Percentiles rank a stretch among this genome's conserved stretches.
phyloP scores from a whole-genome alignment of 2,329 filamentous ascomycete genomes.

The Aspergillus melleus region DNA sequence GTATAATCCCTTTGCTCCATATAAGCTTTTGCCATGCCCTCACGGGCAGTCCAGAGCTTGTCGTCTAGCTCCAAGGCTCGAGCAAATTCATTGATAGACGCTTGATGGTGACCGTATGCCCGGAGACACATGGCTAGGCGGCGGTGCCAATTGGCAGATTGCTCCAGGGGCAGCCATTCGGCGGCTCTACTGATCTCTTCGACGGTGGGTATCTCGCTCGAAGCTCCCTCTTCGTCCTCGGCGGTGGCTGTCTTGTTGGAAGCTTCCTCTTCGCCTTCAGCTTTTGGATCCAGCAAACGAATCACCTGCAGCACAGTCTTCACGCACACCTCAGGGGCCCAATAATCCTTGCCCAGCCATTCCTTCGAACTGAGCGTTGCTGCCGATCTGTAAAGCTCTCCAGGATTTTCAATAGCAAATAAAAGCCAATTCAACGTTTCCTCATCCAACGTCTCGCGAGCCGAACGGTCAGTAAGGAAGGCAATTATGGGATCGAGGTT shows the following conservation, averaged over 20 bases:
- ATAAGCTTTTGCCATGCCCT: background rate
- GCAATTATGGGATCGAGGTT: background rate
- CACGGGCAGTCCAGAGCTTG: background rate
- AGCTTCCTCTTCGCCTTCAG: no score
- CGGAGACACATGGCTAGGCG: background rate
- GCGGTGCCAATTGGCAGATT: background rate
- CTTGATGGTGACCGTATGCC: background rate
- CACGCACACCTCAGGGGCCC: background rate
- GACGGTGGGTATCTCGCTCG: background rate
- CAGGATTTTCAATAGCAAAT: conserved; percentile 3
- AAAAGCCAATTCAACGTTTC: background rate
- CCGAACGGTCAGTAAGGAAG: background rate
- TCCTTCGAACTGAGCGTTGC: background rate
- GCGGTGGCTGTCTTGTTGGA: no score
- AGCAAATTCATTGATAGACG: background rate
- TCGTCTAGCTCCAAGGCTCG: background rate
- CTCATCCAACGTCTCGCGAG: background rate
- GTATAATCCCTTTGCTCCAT: background rate
- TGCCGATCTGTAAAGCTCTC: background rate
- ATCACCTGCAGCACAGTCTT: background rate
- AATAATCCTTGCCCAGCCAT: conserved; percentile 1
- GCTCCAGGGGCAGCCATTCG: background rate
- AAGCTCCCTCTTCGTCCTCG: no score
- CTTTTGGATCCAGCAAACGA: background rate
- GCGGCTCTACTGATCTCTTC: background rate